Conservation (phyloP, 2,329 filamentous ascomycete genomes). For the Alternaria sp. region DNA sequence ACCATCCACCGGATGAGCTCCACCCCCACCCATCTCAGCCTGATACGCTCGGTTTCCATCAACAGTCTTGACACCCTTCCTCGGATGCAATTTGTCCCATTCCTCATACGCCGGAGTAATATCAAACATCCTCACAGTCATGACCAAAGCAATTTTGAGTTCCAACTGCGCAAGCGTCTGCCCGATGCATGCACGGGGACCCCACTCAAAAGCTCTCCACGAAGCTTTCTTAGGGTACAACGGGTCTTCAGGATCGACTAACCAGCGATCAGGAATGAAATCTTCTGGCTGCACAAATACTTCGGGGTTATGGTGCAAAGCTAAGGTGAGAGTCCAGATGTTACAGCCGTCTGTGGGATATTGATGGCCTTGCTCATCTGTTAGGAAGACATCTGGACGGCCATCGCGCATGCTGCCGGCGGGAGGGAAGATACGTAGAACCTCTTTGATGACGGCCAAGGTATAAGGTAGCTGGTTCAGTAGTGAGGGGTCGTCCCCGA, state of each 20-base stretch:
- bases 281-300: slow-evolving; percentile 17
- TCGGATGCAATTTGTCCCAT: slow-evolving; percentile 14
- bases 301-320: slow-evolving; percentile 23
- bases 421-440: slow-evolving; percentile 39
- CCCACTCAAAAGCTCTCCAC: slow-evolving; percentile 48
- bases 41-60: slow-evolving; percentile 23
- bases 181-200: slow-evolving; percentile 48
- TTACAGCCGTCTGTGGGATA: slow-evolving; percentile 17
- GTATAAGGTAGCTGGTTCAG: slow-evolving; percentile 38
- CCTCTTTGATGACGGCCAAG: slow-evolving; percentile 44
- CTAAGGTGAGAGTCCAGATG: slow-evolving; percentile 11
- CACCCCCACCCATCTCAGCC: slow-evolving; percentile 15
- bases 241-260: slow-evolving; percentile 5
- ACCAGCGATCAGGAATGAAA: slow-evolving; percentile 34
- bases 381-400: not conserved
- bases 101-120: slow-evolving; percentile 18
- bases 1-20: slow-evolving; percentile 24
- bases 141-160: slow-evolving; percentile 16
- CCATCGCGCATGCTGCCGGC: slow-evolving; percentile 35
- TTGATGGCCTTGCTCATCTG: slow-evolving; percentile 2
- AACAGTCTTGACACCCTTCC: slow-evolving; percentile 20
- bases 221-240: slow-evolving; percentile 16
- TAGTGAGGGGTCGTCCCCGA: slow-evolving; percentile 20
- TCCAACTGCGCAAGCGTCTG: slow-evolving; percentile 46
- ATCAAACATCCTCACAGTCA: slow-evolving; percentile 13